Percentiles rank a stretch among this genome's conserved stretches.
Conservation (phyloP, 768 basidiomycete genomes). For the Fomitopsis pulvina region DNA sequence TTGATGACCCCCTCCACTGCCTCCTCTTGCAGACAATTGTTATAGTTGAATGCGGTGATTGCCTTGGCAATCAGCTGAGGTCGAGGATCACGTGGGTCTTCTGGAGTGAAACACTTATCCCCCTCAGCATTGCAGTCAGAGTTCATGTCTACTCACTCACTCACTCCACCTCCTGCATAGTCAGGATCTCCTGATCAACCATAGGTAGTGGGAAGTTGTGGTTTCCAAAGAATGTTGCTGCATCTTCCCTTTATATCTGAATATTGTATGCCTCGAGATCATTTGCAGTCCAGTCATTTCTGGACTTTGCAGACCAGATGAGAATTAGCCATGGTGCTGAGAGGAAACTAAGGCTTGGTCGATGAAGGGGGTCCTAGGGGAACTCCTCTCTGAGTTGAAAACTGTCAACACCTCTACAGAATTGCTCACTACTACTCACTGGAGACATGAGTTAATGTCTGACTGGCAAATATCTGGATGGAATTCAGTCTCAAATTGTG, state of each 20-base stretch:
- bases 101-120: constrained; percentile 10
- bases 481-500: too few relatives aligned
- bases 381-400: too few relatives aligned
- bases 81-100: constrained; percentile 9
- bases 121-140: constrained; percentile 10
- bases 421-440: too few relatives aligned
- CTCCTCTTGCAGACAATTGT: constrained; percentile 1
- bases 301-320: constrained; percentile 3
- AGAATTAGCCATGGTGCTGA: constrained; percentile 8
- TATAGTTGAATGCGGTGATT: constrained; percentile 6
- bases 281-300: constrained; percentile 6
- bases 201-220: background rate
- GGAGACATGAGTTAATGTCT: too few relatives aligned
- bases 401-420: too few relatives aligned
- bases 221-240: constrained; percentile 8
- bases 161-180: background rate
- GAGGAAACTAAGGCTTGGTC: too few relatives aligned
- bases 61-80: constrained; percentile 5
- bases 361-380: too few relatives aligned
- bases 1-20: constrained; percentile 3
- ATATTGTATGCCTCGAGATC: constrained; percentile 6
- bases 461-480: too few relatives aligned
- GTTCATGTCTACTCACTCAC: too few relatives aligned
- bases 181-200: constrained; percentile 7
- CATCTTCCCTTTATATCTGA: background rate